These are phyloP conservation scores for Cladosporium oxysporum DNA, from an alignment of 2,329 filamentous ascomycete genomes.

Conservation along the genomic window DNA sequence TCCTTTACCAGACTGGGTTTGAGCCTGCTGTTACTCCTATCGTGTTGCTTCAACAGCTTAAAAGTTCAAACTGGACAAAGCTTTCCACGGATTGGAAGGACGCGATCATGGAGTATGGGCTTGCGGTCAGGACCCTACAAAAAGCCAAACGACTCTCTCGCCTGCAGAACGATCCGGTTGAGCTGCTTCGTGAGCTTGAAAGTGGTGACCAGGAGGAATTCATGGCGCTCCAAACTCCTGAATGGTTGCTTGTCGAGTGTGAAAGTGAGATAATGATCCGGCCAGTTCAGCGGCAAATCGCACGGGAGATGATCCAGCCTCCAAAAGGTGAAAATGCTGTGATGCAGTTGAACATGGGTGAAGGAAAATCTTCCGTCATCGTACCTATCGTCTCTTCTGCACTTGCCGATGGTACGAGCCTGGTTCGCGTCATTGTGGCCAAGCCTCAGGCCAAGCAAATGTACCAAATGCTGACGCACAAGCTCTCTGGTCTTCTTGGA, in stretches of 20 bases:
- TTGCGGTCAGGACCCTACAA: no score
- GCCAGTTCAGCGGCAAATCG: slow-evolving; percentile 63
- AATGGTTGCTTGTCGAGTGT: slow-evolving; percentile 69
- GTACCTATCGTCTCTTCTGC: slow-evolving; percentile 61
- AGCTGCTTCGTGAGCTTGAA: no score
- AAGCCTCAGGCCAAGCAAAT: slow-evolving; percentile 60
- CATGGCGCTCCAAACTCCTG: no score
- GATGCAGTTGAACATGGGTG: slow-evolving; percentile 71
- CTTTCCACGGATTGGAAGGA: no score
- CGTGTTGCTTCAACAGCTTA: no score
- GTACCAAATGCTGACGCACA: slow-evolving; percentile 56
- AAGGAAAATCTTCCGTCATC: slow-evolving; percentile 71
- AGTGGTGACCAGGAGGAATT: no score
- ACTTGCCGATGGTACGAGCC: slow-evolving; percentile 41
- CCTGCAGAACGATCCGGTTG: no score
- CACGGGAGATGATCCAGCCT: slow-evolving; percentile 56
- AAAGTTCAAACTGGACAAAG: no score
- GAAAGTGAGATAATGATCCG: slow-evolving; percentile 66
- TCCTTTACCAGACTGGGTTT: no score
- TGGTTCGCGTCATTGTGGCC: slow-evolving; percentile 59
- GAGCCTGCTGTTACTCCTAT: no score
- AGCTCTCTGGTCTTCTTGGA: slow-evolving; percentile 57
- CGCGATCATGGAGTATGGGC: no score
- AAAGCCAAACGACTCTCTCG: no score
- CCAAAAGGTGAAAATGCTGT: slow-evolving; percentile 53